Conservation (phyloP, 2,329 filamentous ascomycete species). For the Coleophoma crateriformis region DNA sequence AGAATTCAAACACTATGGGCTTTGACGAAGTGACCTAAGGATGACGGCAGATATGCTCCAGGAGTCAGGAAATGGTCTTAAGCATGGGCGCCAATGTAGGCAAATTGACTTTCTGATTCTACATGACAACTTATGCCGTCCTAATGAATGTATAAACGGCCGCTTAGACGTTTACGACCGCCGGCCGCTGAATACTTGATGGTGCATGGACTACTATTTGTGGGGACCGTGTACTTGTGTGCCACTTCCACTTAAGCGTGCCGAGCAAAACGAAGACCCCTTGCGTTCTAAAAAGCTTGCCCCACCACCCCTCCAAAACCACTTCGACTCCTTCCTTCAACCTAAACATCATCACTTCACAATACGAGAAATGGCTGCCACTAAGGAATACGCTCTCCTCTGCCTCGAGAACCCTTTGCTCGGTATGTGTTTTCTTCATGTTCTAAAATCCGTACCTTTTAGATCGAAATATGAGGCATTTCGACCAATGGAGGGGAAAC, state of each 20-base stretch:
- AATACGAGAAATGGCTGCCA: conserved; percentile 56
- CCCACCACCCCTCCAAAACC: conserved; percentile 10
- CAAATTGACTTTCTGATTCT: no score
- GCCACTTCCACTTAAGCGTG: no score
- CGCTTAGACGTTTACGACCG: no score
- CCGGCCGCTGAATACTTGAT: no score
- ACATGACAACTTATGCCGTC: no score
- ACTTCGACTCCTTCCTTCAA: background rate
- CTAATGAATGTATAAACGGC: no score
- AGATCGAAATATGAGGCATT: background rate
- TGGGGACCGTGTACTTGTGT: no score
- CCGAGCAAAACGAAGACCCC: no score
- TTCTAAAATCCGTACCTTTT: background rate
- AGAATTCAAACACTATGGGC: conserved; percentile 10
- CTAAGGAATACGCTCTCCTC: conserved; percentile 81
- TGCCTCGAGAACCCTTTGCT: conserved; percentile 97
- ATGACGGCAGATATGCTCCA: background rate
- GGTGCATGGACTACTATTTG: no score
- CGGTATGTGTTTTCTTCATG: conserved; percentile 46
- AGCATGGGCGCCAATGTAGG: background rate
- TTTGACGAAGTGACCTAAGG: conserved; percentile 1
- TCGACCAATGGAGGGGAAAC: no score
- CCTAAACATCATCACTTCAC: background rate
- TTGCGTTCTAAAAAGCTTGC: background rate
- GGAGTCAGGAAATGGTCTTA: background rate